phyloP scores from a whole-genome alignment of 2,329 filamentous ascomycete species.

The Epicoccum sorghinum region DNA sequence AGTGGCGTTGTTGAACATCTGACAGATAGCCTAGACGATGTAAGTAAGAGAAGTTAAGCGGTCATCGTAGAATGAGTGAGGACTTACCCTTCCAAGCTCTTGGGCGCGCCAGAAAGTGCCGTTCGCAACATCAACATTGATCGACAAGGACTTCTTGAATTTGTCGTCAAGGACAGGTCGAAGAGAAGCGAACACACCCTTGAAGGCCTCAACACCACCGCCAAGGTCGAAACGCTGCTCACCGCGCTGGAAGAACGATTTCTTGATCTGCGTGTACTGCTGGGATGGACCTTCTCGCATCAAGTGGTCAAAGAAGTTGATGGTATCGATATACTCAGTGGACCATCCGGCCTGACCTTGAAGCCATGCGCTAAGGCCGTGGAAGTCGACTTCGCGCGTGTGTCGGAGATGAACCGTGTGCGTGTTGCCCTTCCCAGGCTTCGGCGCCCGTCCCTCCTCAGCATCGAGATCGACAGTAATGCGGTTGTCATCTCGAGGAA shows the following conservation, averaged over 20 bases:
- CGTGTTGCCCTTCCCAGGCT: slow-evolving; percentile 47
- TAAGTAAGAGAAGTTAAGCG: neutral
- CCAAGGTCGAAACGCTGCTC: slow-evolving; percentile 61
- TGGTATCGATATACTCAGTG: slow-evolving; percentile 73
- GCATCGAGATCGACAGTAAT: slow-evolving; percentile 74
- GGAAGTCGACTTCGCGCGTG: slow-evolving; percentile 72
- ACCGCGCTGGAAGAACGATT: slow-evolving; percentile 76
- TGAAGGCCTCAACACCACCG: slow-evolving; percentile 75
- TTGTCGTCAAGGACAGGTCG: slow-evolving; percentile 67
- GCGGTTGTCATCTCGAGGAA: slow-evolving; percentile 39
- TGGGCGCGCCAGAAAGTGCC: slow-evolving; percentile 78
- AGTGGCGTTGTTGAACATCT: slow-evolving; percentile 36
- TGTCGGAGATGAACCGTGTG: slow-evolving; percentile 68
- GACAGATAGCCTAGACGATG: slow-evolving; percentile 27
- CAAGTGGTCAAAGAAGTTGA: slow-evolving; percentile 91
- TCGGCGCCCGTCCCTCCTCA: slow-evolving; percentile 54
- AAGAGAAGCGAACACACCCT: slow-evolving; percentile 87
- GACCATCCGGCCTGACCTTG: slow-evolving; percentile 56
- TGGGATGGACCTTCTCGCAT: slow-evolving; percentile 79
- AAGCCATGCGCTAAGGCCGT: slow-evolving; percentile 70
- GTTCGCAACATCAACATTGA: slow-evolving; percentile 93
- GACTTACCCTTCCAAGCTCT: slow-evolving; percentile 38
- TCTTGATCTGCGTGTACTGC: slow-evolving; percentile 73
- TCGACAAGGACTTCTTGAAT: slow-evolving; percentile 66
- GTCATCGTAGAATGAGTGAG: too few species aligned